Conservation (phyloP, 2,329 filamentous ascomycete genomes). For the Ophiostoma quercus region DNA sequence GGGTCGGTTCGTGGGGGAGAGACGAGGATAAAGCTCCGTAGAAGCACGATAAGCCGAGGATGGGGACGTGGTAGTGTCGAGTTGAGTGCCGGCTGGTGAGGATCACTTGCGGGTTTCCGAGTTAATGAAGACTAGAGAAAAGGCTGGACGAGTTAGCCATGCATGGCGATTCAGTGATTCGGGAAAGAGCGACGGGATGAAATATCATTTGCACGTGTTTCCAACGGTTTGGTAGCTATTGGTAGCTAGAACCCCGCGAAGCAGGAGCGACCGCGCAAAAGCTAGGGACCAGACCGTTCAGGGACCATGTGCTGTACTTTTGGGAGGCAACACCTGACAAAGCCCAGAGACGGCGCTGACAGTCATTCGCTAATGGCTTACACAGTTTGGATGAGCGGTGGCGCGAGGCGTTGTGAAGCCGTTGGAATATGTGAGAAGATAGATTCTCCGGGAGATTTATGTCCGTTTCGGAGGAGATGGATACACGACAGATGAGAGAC, state of each 20-base stretch:
- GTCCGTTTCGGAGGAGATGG: neutral
- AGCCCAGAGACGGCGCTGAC: neutral
- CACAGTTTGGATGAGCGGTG: neutral
- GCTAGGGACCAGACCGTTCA: neutral
- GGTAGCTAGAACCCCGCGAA: neutral
- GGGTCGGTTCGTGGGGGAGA: neutral
- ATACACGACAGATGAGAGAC: neutral
- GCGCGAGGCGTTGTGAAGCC: neutral
- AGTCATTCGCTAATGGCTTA: neutral
- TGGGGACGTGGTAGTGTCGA: neutral
- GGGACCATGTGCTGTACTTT: slow-evolving; percentile 3
- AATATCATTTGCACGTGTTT: neutral
- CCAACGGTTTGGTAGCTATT: neutral
- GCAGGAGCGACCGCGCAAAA: neutral
- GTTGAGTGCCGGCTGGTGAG: neutral
- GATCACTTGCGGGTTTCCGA: neutral
- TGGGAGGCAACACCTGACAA: neutral
- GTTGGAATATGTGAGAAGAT: neutral
- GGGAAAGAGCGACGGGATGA: neutral
- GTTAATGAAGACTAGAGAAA: neutral
- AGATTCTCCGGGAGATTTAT: neutral
- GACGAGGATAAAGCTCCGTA: neutral
- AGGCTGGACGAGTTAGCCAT: neutral
- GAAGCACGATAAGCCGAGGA: slow-evolving; percentile 5
- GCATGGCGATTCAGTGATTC: neutral